Evolutionary conservation across 2,329 filamentous ascomycete species (phyloP).

Genomic region (Fusarium goolgardi): DNA sequence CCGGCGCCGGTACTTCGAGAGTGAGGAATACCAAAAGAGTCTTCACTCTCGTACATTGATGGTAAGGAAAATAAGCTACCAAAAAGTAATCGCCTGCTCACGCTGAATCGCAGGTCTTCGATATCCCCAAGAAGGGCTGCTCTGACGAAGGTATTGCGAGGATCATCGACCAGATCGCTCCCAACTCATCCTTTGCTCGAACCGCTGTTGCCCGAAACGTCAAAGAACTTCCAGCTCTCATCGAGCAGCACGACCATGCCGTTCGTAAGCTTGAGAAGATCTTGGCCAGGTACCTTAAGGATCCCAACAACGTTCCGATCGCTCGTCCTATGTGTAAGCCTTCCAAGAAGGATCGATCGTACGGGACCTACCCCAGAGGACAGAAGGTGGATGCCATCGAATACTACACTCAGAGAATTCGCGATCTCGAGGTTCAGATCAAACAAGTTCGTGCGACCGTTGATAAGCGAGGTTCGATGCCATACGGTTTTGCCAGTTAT

Average conservation of each 20-base stretch:
- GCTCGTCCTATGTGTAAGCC: slow-evolving; percentile 82
- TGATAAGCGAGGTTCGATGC: slow-evolving; percentile 87
- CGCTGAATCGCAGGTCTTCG: slow-evolving; percentile 72
- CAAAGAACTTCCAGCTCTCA: slow-evolving; percentile 86
- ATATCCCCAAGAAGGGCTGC: slow-evolving; percentile 80
- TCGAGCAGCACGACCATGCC: slow-evolving; percentile 82
- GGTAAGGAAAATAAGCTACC: slow-evolving; percentile 56
- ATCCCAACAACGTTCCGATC: slow-evolving; percentile 82
- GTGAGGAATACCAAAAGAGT: slow-evolving; percentile 86
- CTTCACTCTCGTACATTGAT: slow-evolving; percentile 80
- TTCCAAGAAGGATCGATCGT: slow-evolving; percentile 80
- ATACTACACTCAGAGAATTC: slow-evolving; percentile 87
- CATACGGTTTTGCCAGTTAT: slow-evolving; percentile 95
- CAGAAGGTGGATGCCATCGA: slow-evolving; percentile 94
- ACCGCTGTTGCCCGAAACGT: slow-evolving; percentile 91
- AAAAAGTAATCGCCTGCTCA: not conserved
- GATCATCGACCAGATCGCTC: slow-evolving; percentile 83
- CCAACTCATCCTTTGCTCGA: slow-evolving; percentile 80
- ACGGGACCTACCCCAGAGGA: slow-evolving; percentile 70
- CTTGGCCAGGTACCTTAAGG: slow-evolving; percentile 89
- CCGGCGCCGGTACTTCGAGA: slow-evolving; percentile 84
- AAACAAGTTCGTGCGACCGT: slow-evolving; percentile 83
- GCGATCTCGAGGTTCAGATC: slow-evolving; percentile 83
- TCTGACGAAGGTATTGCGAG: slow-evolving; percentile 89
- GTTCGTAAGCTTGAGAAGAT: slow-evolving; percentile 86